phyloP scores from a whole-genome alignment of 2,329 filamentous ascomycete species.

The Aspergillus udagawae region DNA sequence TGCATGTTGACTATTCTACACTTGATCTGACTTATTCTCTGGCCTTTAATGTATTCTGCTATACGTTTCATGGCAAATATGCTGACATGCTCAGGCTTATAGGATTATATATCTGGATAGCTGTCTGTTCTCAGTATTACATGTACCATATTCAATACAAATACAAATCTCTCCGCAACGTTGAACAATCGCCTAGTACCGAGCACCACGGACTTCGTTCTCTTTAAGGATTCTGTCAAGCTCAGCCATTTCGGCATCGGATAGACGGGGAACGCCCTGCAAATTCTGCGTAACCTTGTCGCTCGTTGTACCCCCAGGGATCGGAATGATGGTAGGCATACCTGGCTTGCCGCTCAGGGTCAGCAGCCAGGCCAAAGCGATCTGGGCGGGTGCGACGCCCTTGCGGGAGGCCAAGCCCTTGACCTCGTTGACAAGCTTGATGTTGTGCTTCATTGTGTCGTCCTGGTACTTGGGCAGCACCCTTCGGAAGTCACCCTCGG shows the following conservation, averaged over 20 bases:
- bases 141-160: background rate
- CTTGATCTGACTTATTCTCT: conserved; percentile 38
- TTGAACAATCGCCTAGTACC: conserved; percentile 18
- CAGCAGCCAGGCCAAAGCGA: conserved; percentile 49
- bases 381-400: conserved; percentile 42
- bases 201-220: conserved; percentile 34
- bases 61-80: background rate
- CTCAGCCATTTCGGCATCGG: conserved; percentile 43
- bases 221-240: conserved; percentile 50
- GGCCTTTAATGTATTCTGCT: conserved; percentile 4
- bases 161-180: background rate
- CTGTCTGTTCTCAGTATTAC: background rate
- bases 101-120: background rate
- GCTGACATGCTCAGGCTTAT: conserved; percentile 12
- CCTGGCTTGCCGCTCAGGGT: conserved; percentile 40
- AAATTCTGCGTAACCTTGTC: conserved; percentile 35
- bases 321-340: conserved; percentile 41
- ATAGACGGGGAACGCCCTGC: conserved; percentile 25
- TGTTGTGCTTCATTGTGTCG: conserved; percentile 49
- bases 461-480: conserved; percentile 48
- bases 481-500: conserved; percentile 44
- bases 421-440: conserved; percentile 46
- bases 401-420: conserved; percentile 44
- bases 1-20: conserved; percentile 45
- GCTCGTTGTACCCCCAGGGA: conserved; percentile 34